Conservation (phyloP, 176 grass and related monocot genomes). For the Rhipidocladum racemiflorum region DNA sequence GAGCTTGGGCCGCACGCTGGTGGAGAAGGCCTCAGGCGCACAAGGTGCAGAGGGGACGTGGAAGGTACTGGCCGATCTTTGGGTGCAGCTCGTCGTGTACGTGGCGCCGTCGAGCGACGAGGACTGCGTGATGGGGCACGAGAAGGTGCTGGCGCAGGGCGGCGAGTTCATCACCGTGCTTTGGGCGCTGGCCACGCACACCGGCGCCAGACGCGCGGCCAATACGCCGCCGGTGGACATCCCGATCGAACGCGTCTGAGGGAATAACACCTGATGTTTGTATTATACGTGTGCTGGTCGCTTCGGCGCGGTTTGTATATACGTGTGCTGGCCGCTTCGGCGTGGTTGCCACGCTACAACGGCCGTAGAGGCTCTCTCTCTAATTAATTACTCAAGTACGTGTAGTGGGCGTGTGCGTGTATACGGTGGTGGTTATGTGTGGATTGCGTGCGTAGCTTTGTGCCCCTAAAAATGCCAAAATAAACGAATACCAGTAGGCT, state of each 20-base stretch:
- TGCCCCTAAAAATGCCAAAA: no score
- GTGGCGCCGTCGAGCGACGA: slow-evolving; percentile 15
- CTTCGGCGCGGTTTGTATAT: no score
- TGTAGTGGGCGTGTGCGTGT: no score
- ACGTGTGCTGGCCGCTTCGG: no score
- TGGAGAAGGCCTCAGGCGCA: background rate
- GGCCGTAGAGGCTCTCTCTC: no score
- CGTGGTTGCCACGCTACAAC: no score
- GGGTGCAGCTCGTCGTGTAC: slow-evolving; percentile 22
- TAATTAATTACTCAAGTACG: no score
- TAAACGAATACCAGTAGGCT: no score
- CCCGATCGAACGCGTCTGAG: background rate
- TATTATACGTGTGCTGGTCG: no score
- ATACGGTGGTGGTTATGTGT: no score
- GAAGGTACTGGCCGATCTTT: slow-evolving; percentile 31
- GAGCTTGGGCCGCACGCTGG: background rate
- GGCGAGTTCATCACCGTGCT: slow-evolving; percentile 34
- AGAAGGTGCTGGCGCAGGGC: slow-evolving; percentile 13
- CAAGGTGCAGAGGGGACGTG: background rate
- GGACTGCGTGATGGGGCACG: slow-evolving; percentile 13
- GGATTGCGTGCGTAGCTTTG: no score
- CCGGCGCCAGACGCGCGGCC: background rate
- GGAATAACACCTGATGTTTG: background rate
- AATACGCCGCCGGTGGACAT: background rate
- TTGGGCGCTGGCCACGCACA: slow-evolving; percentile 20